Evolutionary conservation across 2,329 filamentous ascomycete genomes (phyloP).

Genomic region (Aureobasidium sp.): DNA sequence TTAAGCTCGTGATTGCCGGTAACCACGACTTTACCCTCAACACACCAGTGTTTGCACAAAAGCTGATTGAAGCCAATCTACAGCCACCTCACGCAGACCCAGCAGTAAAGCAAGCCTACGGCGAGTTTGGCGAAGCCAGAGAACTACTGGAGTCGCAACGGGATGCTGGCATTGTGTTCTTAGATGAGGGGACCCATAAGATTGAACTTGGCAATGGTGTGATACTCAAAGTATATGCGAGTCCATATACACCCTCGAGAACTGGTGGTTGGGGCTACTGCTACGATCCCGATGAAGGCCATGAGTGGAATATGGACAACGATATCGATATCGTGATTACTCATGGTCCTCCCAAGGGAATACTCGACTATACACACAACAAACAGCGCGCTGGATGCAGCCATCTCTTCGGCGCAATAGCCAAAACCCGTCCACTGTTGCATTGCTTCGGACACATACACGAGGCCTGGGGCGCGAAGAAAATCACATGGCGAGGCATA

Average conservation of each 20-base stretch:
- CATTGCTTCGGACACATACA: conserved; percentile 57
- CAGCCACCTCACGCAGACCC: background rate
- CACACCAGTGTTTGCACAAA: background rate
- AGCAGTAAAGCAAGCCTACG: background rate
- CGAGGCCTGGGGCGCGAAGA: conserved; percentile 51
- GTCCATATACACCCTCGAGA: conserved; percentile 46
- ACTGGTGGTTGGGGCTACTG: conserved; percentile 50
- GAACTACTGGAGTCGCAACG: conserved; percentile 23
- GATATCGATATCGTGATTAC: conserved; percentile 35
- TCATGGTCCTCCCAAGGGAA: conserved; percentile 31
- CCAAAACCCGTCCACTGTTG: conserved; percentile 38
- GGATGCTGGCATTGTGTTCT: conserved; percentile 36
- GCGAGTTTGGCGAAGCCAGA: background rate
- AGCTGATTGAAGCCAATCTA: background rate
- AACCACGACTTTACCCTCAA: conserved; percentile 30
- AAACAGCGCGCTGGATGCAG: conserved; percentile 35
- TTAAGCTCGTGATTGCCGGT: conserved; percentile 33
- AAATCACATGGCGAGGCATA: conserved; percentile 45
- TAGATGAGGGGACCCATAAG: conserved; percentile 45
- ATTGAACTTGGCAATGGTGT: conserved; percentile 45
- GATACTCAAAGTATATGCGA: conserved; percentile 45
- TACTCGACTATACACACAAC: conserved; percentile 23
- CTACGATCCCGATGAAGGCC: conserved; percentile 29
- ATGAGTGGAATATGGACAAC: conserved; percentile 23
- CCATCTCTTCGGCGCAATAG: conserved; percentile 42